Evolutionary conservation across 495 filamentous ascomycete species (phyloP), one percentile per base, ranked within the genome.

Genomic region (Podospora bellae-mahoneyi): DNA sequence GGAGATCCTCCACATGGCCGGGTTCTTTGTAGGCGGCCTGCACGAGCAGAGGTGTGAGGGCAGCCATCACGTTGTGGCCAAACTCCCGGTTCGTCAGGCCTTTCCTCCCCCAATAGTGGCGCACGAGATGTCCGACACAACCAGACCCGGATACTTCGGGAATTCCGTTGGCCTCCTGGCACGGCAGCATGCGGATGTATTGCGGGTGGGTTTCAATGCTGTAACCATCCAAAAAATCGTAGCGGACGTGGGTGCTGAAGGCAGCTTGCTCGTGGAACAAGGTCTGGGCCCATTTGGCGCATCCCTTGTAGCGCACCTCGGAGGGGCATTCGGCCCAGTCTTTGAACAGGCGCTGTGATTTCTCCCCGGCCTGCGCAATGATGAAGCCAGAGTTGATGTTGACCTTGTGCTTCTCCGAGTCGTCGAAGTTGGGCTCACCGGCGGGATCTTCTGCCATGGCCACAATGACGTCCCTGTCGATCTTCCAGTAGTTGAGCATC

Each of bases 401-500:
- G 57, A 71, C 30, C 19, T 63, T 66, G 16, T 59, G 56, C 5
- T 44, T 54, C 39, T 48, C 39, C 9, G 39, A 48, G 20, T 63
- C 2, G 64, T 77, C 75, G 2, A 64, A 56, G 53, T 77, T 77
- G 63, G 56, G 20, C 4, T 68, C 64, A 54, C 53, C 73, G 7
- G 69, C 44, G 1, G 79, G 78, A 55, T 84, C 82, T 44, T 77
- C 67, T 57, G 84, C 78, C 77, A 85, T 77, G 64, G 83, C 80
- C 57, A 83, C 73, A 15, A 83, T 74, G 23, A 77, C 82, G 9
- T 79, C 70, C 9, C 71, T 55, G 48, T 73, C 75, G 64, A 84
- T 79, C 60, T 79, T 73, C 84, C 83, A 86, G 75, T 83, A 82
- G 74, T 85, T 85, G 19, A 86, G 72, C 30, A 86, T 77, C 83